Conservation (phyloP, 495 filamentous ascomycete species). For the Tuber aestivum region DNA sequence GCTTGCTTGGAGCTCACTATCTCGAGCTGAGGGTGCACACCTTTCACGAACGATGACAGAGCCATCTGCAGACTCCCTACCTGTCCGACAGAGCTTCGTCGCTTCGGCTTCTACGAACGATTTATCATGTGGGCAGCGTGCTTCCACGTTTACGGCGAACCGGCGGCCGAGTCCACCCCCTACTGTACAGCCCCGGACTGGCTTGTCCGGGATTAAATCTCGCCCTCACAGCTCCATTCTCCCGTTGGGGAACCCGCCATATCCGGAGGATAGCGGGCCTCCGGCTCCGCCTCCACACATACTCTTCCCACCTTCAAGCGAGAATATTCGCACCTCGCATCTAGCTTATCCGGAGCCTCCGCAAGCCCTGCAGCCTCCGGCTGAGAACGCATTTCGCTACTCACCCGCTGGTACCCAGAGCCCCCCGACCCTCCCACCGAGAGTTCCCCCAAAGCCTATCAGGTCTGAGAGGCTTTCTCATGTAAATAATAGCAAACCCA, state of each 20-base stretch:
- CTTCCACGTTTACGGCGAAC: background rate
- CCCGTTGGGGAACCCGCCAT: background rate
- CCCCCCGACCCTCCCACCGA: conserved; percentile 4
- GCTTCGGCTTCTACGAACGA: conserved; percentile 14
- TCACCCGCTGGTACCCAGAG: background rate
- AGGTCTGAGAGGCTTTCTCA: conserved; percentile 1
- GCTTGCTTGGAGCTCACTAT: conserved; percentile 68
- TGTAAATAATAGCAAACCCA: conserved; percentile 3
- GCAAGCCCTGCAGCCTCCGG: background rate
- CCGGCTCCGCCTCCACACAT: conserved; percentile 21
- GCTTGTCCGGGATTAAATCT: background rate
- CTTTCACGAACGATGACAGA: conserved; percentile 25
- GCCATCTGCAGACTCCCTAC: conserved; percentile 25
- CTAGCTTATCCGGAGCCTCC: background rate
- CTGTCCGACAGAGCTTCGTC: conserved; percentile 25
- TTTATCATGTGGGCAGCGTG: background rate
- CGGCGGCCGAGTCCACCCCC: conserved; percentile 4
- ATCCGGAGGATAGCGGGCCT: background rate
- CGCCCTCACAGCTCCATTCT: conserved; percentile 15
- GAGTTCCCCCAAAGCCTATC: background rate
- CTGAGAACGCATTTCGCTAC: background rate
- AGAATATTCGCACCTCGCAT: background rate
- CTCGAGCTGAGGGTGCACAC: conserved; percentile 40
- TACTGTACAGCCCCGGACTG: background rate
- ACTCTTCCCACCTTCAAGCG: background rate